phyloP scores from a whole-genome alignment of 1,284 basidiomycete genomes.

The Pyrrhoderma lamaoense region DNA sequence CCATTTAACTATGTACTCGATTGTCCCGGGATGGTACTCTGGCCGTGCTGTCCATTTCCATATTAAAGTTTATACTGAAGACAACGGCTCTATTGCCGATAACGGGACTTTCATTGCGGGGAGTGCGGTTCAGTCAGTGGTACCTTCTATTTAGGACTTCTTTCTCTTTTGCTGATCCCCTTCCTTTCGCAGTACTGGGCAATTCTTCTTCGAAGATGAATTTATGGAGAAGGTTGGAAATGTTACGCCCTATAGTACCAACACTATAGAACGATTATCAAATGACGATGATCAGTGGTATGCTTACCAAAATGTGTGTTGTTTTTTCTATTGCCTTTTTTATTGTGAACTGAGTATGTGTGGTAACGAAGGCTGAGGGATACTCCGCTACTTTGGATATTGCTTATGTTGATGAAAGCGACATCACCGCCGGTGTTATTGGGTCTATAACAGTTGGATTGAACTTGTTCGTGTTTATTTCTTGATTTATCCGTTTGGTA shows the following conservation, averaged over 20 bases:
- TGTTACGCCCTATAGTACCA: slow-evolving; percentile 11
- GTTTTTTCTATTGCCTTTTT: neutral
- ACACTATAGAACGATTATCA: slow-evolving; percentile 6
- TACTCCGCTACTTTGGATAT: slow-evolving; percentile 9
- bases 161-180: neutral
- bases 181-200: slow-evolving; percentile 4
- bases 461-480: slow-evolving; percentile 3
- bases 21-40: slow-evolving; percentile 11
- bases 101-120: slow-evolving; percentile 14
- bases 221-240: slow-evolving; percentile 13
- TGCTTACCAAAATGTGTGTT: slow-evolving; percentile 8
- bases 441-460: slow-evolving; percentile 10
- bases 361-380: neutral
- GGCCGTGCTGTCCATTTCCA: slow-evolving; percentile 9
- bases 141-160: neutral
- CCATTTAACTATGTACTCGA: slow-evolving; percentile 8
- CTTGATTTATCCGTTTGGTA: neutral
- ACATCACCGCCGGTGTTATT: slow-evolving; percentile 2
- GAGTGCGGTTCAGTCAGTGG: slow-evolving; percentile 7
- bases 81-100: slow-evolving; percentile 11
- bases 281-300: slow-evolving; percentile 9
- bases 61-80: slow-evolving; percentile 11
- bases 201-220: slow-evolving; percentile 12
- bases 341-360: no score
- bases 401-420: neutral